phyloP scores from a whole-genome alignment of 352 stramenopile genomes.

The Phytopythium mirpurense region DNA sequence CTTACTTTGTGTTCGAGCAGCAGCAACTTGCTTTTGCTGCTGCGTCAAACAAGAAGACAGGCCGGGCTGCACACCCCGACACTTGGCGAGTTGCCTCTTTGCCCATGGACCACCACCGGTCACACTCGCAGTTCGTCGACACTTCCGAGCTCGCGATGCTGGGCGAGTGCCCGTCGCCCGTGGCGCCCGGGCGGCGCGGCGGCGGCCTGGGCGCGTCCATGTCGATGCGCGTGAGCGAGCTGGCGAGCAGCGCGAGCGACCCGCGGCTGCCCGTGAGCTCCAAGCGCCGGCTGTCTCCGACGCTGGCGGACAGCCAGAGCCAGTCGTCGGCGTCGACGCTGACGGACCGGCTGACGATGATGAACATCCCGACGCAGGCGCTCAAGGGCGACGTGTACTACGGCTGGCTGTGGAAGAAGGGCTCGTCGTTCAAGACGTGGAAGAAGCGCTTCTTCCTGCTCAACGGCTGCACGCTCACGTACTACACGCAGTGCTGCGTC shows the following conservation, averaged over 20 bases:
- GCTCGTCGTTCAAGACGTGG: conserved; percentile 71
- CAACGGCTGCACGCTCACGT: conserved; percentile 56
- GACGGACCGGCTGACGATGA: conserved; percentile 50
- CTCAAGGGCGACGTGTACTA: conserved; percentile 57
- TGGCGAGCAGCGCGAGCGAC: not conserved
- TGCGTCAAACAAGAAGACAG: too few relatives aligned
- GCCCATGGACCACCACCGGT: too few relatives aligned
- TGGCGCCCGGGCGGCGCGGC: not conserved
- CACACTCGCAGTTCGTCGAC: not conserved
- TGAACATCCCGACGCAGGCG: conserved; percentile 59
- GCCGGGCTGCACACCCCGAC: too few relatives aligned
- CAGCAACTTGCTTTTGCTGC: too few relatives aligned
- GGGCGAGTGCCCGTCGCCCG: not conserved
- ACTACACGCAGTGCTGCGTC: conserved; percentile 68
- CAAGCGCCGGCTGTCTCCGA: conserved; percentile 1
- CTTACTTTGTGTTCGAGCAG: too few relatives aligned
- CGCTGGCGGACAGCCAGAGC: not conserved
- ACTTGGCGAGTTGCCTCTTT: too few relatives aligned
- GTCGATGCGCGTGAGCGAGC: conserved; percentile 1
- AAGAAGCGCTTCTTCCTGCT: conserved; percentile 79
- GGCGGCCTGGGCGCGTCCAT: not conserved
- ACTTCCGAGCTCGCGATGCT: not conserved
- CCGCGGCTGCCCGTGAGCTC: not conserved
- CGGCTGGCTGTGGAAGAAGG: conserved; percentile 75
- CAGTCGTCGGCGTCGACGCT: conserved; percentile 24